phyloP scores from a whole-genome alignment of 1,284 basidiomycete genomes.

The Boletus sp. region DNA sequence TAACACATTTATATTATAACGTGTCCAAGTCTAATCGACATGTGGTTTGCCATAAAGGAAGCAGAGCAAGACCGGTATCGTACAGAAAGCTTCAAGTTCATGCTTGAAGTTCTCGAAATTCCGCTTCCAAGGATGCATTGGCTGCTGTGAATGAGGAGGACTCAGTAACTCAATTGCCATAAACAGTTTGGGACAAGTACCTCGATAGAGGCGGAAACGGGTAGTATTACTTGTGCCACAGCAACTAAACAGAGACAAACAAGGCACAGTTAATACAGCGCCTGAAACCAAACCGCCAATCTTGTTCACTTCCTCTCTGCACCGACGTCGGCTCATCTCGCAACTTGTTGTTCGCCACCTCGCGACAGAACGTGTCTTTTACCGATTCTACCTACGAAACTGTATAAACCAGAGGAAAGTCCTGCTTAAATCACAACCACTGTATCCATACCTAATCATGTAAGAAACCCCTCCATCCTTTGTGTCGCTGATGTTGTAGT shows the following conservation, averaged over 20 bases:
- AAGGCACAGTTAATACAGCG: constrained; percentile 25
- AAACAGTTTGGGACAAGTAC: too few relatives aligned
- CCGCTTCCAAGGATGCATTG: too few relatives aligned
- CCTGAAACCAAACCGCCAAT: constrained; percentile 13
- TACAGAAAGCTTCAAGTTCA: too few relatives aligned
- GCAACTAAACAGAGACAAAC: constrained; percentile 30
- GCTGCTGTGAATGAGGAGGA: too few relatives aligned
- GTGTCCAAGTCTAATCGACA: too few relatives aligned
- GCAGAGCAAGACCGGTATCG: too few relatives aligned
- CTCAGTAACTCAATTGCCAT: too few relatives aligned
- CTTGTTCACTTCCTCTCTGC: constrained; percentile 17
- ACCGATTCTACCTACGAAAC: constrained; percentile 32
- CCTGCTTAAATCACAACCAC: constrained; percentile 28
- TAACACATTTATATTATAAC: too few relatives aligned
- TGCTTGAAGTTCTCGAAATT: too few relatives aligned
- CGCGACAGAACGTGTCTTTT: constrained; percentile 12
- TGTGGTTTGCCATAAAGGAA: too few relatives aligned
- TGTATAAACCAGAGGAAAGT: constrained; percentile 29
- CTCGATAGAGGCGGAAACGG: too few relatives aligned
- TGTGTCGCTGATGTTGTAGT: constrained; percentile 37
- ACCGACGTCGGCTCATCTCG: constrained; percentile 11
- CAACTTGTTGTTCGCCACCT: constrained; percentile 12
- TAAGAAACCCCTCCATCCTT: constrained; percentile 29
- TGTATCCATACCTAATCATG: constrained; percentile 42
- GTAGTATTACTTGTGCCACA: constrained; percentile 31